Percentiles rank a stretch among this genome's conserved stretches.
These are phyloP conservation scores for Ogataea nakhonphanomensis DNA, from an alignment of 805 yeast genomes.

Conservation along the genomic window DNA sequence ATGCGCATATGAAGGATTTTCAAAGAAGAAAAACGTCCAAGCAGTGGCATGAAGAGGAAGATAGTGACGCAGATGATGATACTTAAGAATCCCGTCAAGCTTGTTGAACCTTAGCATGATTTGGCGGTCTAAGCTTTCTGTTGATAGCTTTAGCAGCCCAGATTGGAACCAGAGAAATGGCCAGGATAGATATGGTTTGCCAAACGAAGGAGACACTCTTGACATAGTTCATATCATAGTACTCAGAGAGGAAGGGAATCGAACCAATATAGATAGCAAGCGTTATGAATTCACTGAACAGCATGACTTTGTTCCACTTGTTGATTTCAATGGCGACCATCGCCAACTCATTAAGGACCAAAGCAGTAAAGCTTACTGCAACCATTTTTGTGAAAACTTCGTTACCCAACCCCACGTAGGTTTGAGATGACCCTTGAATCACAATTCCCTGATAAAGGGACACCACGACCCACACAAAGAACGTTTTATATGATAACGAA, in stretches of 20 bases:
- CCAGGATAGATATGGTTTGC: conserved; percentile 62
- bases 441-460: conserved; percentile 89
- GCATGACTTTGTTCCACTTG: conserved; percentile 85
- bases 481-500: conserved; percentile 80
- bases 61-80: conserved; percentile 16
- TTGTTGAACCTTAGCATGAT: conserved; percentile 94
- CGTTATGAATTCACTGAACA: conserved; percentile 68
- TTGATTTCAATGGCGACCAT: conserved; percentile 93
- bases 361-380: conserved; percentile 75
- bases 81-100: conserved; percentile 40
- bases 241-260: conserved; percentile 83
- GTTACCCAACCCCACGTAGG: conserved; percentile 58
- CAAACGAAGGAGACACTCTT: conserved; percentile 58
- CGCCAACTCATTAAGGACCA: conserved; percentile 78
- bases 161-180: conserved; percentile 78
- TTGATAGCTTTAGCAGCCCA: conserved; percentile 79
- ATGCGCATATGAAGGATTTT: conserved; percentile 83
- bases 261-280: conserved; percentile 63
- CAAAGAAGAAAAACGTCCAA: conserved; percentile 53
- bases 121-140: conserved; percentile 83
- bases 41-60: conserved; percentile 27
- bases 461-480: conserved; percentile 85
- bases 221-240: conserved; percentile 70
- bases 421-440: conserved; percentile 79
- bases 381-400: conserved; percentile 69